Base-by-base conservation (phyloP, 352 stramenopile genomes). In the Globisporangium acanthophoron region DNA sequence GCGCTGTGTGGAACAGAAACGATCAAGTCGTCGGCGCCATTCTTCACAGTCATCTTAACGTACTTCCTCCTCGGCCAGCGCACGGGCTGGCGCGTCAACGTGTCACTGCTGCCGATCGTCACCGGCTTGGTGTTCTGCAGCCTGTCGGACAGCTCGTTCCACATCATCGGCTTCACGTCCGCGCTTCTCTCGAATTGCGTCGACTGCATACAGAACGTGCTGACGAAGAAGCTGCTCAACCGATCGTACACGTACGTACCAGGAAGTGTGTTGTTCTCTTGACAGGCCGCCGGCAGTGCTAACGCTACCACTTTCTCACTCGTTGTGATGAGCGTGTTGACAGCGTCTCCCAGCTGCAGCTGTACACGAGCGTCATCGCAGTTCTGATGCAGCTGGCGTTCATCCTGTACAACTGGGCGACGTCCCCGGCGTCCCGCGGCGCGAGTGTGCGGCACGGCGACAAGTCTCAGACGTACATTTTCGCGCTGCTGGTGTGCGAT, bases 121-220 rank as follows among this genome's bases (percentile, higher is more conserved):
- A 76, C 58, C 18, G 90, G 90, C 0, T 62, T 97, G 20, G 73
- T 96, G 35, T 83, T 93, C 47, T 97, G 90, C 72, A 94, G 81
- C 54, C 49, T 93, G 5, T 92, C 81, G 16, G 86, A 96, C 69
- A 87, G 76, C 44, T 88, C 80, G 29, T 96, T 96, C 70, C 82
- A 96, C 64, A 50, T 77, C 47, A 82, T 97, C 52, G 90, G 90
- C n/a, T 96, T 97, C 54, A 59, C 88, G 24, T 88, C 90, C 16
- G 88, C 90, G 21, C 72, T 97, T 41, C 77, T 84, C 53, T 94
- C 88, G 40, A 97, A 97, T 66, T 96, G 86, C 65, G 80, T 93
- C 40, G 90, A 97, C 61, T 97, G 90, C 70, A 85, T 96, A 40
- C 90, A 97, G 62, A 97, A 97, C 62, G 90, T 97, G 9, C 71